Percentiles rank a stretch among this genome's conserved stretches.
phyloP scores from a whole-genome alignment of 2,329 filamentous ascomycete genomes.

The Fusarium avenaceum region DNA sequence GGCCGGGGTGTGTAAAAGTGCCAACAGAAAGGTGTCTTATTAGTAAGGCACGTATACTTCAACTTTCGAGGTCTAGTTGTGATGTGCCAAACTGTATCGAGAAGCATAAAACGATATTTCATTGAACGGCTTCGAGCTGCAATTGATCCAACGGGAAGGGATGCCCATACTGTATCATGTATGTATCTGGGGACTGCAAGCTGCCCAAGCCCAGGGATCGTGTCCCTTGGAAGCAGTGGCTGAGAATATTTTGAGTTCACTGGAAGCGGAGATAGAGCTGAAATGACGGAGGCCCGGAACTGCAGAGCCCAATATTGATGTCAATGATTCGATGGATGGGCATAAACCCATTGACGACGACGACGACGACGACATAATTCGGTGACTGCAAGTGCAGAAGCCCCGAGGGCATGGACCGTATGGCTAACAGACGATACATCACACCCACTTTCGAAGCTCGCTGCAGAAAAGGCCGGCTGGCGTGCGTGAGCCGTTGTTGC shows the following conservation, averaged over 20 bases:
- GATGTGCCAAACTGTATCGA: slow-evolving; percentile 20
- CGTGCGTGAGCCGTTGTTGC: slow-evolving; percentile 34
- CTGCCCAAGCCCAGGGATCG: slow-evolving; percentile 22
- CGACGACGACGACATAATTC: slow-evolving; percentile 24
- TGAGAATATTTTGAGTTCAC: slow-evolving; percentile 42
- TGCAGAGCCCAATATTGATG: slow-evolving; percentile 13
- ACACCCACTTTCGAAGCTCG: slow-evolving; percentile 41
- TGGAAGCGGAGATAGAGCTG: slow-evolving; percentile 42
- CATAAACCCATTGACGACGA: slow-evolving; percentile 23
- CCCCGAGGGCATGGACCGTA: slow-evolving; percentile 3
- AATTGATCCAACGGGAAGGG: slow-evolving; percentile 26
- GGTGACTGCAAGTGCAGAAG: slow-evolving; percentile 17
- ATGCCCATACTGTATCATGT: slow-evolving; percentile 16
- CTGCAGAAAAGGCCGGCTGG: slow-evolving; percentile 41
- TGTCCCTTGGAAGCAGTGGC: slow-evolving; percentile 34
- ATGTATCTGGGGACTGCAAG: slow-evolving; percentile 16
- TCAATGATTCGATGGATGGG: slow-evolving; percentile 34
- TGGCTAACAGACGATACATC: slow-evolving; percentile 27
- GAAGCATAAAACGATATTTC: slow-evolving; percentile 13
- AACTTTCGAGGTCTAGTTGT: slow-evolving; percentile 4
- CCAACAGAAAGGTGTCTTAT: slow-evolving; percentile 18
- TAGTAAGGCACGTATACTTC: slow-evolving; percentile 19
- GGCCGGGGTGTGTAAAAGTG: slow-evolving; percentile 16
- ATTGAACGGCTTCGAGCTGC: slow-evolving; percentile 17
- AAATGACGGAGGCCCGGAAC: slow-evolving; percentile 39